Evolutionary conservation across 768 basidiomycete species (phyloP).

Genomic region (Psilocybe azurescens): DNA sequence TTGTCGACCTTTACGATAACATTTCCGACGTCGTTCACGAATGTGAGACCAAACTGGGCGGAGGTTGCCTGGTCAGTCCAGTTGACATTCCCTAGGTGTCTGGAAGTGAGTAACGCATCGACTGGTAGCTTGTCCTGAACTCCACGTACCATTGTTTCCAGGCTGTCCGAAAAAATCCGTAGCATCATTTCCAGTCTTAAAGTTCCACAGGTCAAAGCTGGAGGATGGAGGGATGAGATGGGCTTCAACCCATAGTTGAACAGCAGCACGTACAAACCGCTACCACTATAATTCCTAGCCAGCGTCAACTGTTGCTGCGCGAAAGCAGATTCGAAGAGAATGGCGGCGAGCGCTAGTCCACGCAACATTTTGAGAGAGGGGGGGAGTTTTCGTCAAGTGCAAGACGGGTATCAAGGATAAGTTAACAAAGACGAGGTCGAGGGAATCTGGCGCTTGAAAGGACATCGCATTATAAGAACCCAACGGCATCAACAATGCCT

Average conservation of each 20-base stretch:
- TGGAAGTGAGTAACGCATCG: background rate
- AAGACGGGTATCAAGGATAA: background rate
- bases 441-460: background rate
- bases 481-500: background rate
- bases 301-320: background rate
- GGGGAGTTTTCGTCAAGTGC: background rate
- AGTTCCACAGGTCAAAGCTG: slow-evolving; percentile 15
- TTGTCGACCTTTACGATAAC: slow-evolving; percentile 17
- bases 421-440: background rate
- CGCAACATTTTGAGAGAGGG: background rate
- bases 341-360: background rate
- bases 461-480: background rate
- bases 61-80: slow-evolving; percentile 10
- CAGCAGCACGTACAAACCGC: slow-evolving; percentile 4
- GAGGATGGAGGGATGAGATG: background rate
- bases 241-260: background rate
- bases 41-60: background rate
- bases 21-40: slow-evolving; percentile 13
- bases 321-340: background rate
- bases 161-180: slow-evolving; percentile 8
- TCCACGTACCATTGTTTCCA: slow-evolving; percentile 6
- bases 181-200: slow-evolving; percentile 9
- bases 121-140: background rate
- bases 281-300: background rate
- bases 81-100: slow-evolving; percentile 11